phyloP scores from a whole-genome alignment of 2,329 filamentous ascomycete species.

The Colletotrichum eremochloae region DNA sequence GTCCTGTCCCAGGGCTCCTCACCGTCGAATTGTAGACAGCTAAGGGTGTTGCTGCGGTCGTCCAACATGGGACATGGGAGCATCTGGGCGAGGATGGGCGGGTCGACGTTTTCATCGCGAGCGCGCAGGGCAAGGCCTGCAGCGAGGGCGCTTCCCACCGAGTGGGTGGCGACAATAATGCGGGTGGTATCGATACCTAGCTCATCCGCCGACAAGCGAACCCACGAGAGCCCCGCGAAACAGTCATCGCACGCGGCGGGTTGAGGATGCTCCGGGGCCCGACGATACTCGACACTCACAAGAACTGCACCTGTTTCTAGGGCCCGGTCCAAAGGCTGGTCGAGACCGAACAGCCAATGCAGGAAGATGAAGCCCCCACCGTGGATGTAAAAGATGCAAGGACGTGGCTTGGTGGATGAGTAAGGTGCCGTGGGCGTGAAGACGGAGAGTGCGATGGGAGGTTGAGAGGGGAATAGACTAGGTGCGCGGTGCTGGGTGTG shows the following conservation, averaged over 20 bases:
- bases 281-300: constrained; percentile 47
- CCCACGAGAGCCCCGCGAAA: constrained; percentile 43
- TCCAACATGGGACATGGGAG: constrained; percentile 45
- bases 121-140: constrained; percentile 36
- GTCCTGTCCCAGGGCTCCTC: constrained; percentile 42
- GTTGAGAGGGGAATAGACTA: background rate
- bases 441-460: constrained; percentile 41
- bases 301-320: constrained; percentile 43
- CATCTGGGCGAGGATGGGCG: constrained; percentile 44
- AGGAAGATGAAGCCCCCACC: constrained; percentile 45
- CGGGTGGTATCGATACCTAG: constrained; percentile 41
- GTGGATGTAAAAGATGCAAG: constrained; percentile 44
- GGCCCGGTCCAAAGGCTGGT: constrained; percentile 43
- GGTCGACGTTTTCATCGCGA: constrained; percentile 39
- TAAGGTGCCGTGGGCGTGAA: constrained; percentile 40
- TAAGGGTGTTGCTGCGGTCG: constrained; percentile 42
- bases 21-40: constrained; percentile 44
- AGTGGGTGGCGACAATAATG: constrained; percentile 43
- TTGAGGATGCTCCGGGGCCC: constrained; percentile 46
- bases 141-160: constrained; percentile 16
- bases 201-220: constrained; percentile 33
- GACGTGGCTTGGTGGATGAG: background rate
- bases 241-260: constrained; percentile 44
- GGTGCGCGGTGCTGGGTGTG: no score
- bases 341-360: constrained; percentile 45